Evolutionary conservation across 2,329 filamentous ascomycete species (phyloP).

Genomic region (Plectosphaerella plurivora): DNA sequence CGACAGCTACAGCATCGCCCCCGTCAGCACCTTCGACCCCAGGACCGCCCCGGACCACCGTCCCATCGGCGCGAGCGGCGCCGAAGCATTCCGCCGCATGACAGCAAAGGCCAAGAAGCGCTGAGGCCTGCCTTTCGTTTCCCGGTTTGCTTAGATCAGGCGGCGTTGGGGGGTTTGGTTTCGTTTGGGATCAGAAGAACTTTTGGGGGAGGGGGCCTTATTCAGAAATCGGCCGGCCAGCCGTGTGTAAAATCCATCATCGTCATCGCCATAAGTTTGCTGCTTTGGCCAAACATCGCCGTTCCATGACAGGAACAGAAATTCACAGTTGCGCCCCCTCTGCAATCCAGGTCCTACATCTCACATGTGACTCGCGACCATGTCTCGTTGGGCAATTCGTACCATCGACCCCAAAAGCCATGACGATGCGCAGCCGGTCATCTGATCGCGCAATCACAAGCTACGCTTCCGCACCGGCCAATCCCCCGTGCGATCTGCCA

Average conservation of each 20-base stretch:
- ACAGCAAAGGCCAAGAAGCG: constrained; percentile 58
- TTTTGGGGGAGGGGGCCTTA: background rate
- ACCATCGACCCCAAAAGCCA: background rate
- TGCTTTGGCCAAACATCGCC: too few relatives aligned
- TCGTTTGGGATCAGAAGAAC: background rate
- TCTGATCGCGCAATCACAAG: too few relatives aligned
- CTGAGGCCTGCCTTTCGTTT: background rate
- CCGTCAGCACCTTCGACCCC: constrained; percentile 57
- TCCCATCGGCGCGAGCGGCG: constrained; percentile 58
- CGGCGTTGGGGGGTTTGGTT: background rate
- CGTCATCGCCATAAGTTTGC: too few relatives aligned
- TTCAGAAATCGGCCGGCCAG: background rate
- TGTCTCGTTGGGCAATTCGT: background rate
- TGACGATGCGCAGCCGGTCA: too few relatives aligned
- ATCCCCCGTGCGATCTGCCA: too few relatives aligned
- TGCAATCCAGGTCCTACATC: background rate
- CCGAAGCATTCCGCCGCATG: constrained; percentile 63
- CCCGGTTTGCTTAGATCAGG: background rate
- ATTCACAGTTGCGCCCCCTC: background rate
- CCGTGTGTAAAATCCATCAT: too few relatives aligned
- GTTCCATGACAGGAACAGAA: too few relatives aligned
- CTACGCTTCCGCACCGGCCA: too few relatives aligned
- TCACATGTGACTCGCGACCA: background rate
- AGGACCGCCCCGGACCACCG: constrained; percentile 46
- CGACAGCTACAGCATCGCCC: constrained; percentile 55